Base-by-base conservation (phyloP, 805 yeast genomes). In the Jamesozyma gamospora region DNA sequence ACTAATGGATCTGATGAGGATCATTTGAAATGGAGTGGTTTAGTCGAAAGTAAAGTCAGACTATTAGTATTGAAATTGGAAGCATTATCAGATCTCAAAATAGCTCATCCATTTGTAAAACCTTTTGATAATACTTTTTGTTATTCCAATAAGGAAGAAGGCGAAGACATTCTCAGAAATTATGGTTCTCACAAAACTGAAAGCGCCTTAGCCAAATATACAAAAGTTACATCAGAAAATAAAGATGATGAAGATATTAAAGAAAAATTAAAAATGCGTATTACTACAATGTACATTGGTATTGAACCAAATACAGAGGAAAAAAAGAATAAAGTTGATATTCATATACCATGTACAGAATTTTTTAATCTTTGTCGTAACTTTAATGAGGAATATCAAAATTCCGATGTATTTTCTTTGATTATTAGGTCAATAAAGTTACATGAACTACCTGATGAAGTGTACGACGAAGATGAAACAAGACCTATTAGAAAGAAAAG, bases 101-200 rank as follows among this genome's bases (percentile, higher is more conserved):
- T 86, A 25, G 96, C 96, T 0, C 97, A 88, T 61, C 97, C 98
- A 1, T 92, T 75, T 57, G 82, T 82, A 15, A 84, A 86, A 52
- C 77, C 80, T 12, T 81, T 84, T 55, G 79, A 74, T 36, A 67
- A 72, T 34, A 64, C 74, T 2, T 79, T 66, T 37, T 52, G 63
- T 16, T 74, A 71, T 50, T 50, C 60, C 11, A 66, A 63, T 10
- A 75, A 73, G 11, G 79, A 74, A n/a, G 76, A 75, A 46, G 75
- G 74, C 2, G 65, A 69, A 40, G 66, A 67, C 25, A 70, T 82
- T 25, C 71, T 82, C 17, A 69, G 70, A 35, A 72, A 77, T 9
- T 82, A 79, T 56, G 84, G 88, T 1, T 70, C 79, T 10, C 61
- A 69, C 37, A 65, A 62, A 40, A 79, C 78, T 7, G 86, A 77